Evolutionary conservation across 164 flowering plant genomes (phyloP).

Genomic region (Chloranthus sessilifolius): DNA sequence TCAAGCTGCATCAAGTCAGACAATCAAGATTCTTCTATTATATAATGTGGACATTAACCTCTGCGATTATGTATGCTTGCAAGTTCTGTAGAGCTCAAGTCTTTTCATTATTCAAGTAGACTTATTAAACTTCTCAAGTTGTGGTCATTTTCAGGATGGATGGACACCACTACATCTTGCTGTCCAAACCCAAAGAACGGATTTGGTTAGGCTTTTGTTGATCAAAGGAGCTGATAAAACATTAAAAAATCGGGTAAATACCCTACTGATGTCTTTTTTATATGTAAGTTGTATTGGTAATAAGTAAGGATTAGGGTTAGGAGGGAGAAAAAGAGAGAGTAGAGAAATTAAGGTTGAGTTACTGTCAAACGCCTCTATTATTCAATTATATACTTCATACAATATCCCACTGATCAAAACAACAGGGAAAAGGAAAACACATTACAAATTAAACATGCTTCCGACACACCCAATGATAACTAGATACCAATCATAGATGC

Average conservation of each 20-base stretch:
- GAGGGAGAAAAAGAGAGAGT: no score
- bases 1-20: conserved; percentile 59
- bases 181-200: conserved; percentile 81
- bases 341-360: no score
- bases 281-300: no score
- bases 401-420: no score
- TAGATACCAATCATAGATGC: no score
- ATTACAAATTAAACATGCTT: no score
- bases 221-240: conserved; percentile 88
- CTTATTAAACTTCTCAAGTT: conserved; percentile 1
- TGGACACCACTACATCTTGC: conserved; percentile 97
- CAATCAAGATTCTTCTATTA: conserved; percentile 69
- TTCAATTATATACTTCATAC: no score
- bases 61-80: conserved; percentile 61
- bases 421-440: no score
- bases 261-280: background rate
- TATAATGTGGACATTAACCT: conserved; percentile 87
- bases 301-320: no score
- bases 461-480: no score
- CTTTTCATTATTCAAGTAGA: background rate
- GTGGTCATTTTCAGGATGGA: conserved; percentile 55
- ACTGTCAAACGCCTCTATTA: no score
- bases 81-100: background rate
- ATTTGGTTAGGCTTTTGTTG: conserved; percentile 72
- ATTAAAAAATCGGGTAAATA: conserved; percentile 59